Evolutionary conservation across 805 yeast species (phyloP).

Genomic region (Candida ponderosae): DNA sequence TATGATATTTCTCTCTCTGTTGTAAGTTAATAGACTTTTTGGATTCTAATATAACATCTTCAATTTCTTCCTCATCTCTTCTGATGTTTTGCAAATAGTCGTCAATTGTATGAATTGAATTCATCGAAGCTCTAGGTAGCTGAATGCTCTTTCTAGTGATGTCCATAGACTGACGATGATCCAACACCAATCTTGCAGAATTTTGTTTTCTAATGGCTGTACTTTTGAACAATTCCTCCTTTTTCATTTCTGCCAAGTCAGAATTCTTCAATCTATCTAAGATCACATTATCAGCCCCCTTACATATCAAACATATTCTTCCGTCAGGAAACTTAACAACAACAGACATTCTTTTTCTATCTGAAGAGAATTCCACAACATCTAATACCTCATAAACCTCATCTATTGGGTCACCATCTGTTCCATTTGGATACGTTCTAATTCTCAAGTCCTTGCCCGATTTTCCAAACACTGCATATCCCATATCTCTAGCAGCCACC

Average conservation of each 20-base stretch:
- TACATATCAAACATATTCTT: constrained; percentile 70
- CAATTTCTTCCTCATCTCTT: constrained; percentile 43
- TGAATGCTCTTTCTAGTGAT: constrained; percentile 22
- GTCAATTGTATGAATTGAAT: constrained; percentile 38
- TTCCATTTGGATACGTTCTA: constrained; percentile 79
- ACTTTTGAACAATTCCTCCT: constrained; percentile 50
- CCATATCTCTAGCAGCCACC: constrained; percentile 92
- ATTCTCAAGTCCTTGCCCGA: constrained; percentile 52
- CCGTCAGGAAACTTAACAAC: constrained; percentile 70
- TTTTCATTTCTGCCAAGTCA: constrained; percentile 54
- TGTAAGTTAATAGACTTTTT: constrained; percentile 52
- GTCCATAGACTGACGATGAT: constrained; percentile 44
- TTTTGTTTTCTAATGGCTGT: constrained; percentile 57
- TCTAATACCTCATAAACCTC: constrained; percentile 75
- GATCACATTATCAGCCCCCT: constrained; percentile 93
- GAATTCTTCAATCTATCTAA: constrained; percentile 59
- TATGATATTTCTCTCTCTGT: constrained; percentile 46
- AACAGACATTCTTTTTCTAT: constrained; percentile 93
- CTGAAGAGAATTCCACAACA: constrained; percentile 76
- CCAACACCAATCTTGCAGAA: constrained; percentile 71
- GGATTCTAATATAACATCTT: constrained; percentile 43
- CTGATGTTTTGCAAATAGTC: constrained; percentile 34
- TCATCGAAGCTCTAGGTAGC: constrained; percentile 22
- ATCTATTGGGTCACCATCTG: constrained; percentile 50
- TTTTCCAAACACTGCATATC: constrained; percentile 73